Evolutionary conservation across 2,329 filamentous ascomycete genomes (phyloP).

Genomic region (Ceratocystis eucalypticola): DNA sequence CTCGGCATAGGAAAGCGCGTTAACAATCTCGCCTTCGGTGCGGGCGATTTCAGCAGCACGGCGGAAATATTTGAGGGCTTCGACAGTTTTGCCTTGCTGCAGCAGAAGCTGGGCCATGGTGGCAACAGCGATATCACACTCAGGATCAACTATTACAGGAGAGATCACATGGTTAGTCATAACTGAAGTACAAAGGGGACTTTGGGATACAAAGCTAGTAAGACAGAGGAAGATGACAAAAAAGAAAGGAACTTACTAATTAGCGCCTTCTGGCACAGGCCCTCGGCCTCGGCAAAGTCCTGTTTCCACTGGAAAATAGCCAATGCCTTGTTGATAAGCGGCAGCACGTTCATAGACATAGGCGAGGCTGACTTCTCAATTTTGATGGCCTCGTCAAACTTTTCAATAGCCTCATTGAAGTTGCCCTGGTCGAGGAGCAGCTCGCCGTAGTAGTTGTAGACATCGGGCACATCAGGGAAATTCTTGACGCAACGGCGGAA

Average conservation of each 20-base stretch:
- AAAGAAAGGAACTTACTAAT: slow-evolving; percentile 57
- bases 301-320: slow-evolving; percentile 98
- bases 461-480: slow-evolving; percentile 89
- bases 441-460: slow-evolving; percentile 99
- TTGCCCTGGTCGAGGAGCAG: slow-evolving; percentile 92
- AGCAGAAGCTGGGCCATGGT: slow-evolving; percentile 97
- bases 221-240: not conserved
- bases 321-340: slow-evolving; percentile 95
- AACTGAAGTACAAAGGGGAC: not conserved
- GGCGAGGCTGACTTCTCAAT: slow-evolving; percentile 94
- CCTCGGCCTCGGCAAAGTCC: slow-evolving; percentile 87
- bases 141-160: slow-evolving; percentile 63
- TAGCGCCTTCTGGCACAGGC: slow-evolving; percentile 90
- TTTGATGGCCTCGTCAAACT: slow-evolving; percentile 96
- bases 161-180: slow-evolving; percentile 10
- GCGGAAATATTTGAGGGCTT: slow-evolving; percentile 94
- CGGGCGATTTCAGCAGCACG: slow-evolving; percentile 85
- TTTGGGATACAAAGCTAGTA: not conserved
- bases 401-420: slow-evolving; percentile 87
- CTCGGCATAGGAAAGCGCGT: slow-evolving; percentile 91
- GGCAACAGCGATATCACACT: slow-evolving; percentile 96
- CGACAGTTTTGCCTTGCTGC: slow-evolving; percentile 92
- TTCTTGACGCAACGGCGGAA: slow-evolving; percentile 98
- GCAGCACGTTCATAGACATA: slow-evolving; percentile 91
- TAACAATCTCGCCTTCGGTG: slow-evolving; percentile 91